Percentiles rank a stretch among this genome's conserved stretches.
phyloP scores from a whole-genome alignment of 2,329 filamentous ascomycete genomes.

The Colletotrichum brevisporum region DNA sequence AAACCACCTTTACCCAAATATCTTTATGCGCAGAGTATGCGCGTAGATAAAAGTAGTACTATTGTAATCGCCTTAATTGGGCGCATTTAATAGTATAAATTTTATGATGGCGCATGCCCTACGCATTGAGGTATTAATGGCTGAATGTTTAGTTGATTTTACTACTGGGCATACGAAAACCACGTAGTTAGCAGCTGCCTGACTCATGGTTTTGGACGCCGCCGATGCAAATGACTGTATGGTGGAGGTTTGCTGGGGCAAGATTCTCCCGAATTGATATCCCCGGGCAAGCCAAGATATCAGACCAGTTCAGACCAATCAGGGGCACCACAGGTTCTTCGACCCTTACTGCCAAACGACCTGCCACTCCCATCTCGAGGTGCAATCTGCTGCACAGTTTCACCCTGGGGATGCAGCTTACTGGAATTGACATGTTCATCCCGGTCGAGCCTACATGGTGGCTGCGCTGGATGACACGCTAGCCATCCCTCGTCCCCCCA shows the following conservation, averaged over 20 bases:
- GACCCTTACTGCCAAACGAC: conserved; percentile 2
- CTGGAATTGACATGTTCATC: not conserved
- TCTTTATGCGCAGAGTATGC: too few species aligned
- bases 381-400: conserved; percentile 5
- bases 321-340: not conserved
- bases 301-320: conserved; percentile 23
- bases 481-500: conserved; percentile 5
- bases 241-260: conserved; percentile 10
- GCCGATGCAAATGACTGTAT: too few species aligned
- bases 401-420: not conserved
- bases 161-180: too few species aligned
- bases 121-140: too few species aligned
- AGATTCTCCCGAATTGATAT: conserved; percentile 1
- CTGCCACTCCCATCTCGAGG: not conserved
- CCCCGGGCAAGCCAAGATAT: conserved; percentile 37
- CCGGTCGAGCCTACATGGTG: conserved; percentile 10
- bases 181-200: too few species aligned
- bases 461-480: conserved; percentile 30
- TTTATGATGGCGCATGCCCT: too few species aligned
- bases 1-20: too few species aligned
- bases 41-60: too few species aligned
- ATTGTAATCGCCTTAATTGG: too few species aligned
- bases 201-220: too few species aligned
- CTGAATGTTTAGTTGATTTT: too few species aligned
- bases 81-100: too few species aligned